These are phyloP conservation scores for Fusarium brevicatenulatum DNA, from an alignment of 2,329 filamentous ascomycete genomes.

Conservation along the genomic window DNA sequence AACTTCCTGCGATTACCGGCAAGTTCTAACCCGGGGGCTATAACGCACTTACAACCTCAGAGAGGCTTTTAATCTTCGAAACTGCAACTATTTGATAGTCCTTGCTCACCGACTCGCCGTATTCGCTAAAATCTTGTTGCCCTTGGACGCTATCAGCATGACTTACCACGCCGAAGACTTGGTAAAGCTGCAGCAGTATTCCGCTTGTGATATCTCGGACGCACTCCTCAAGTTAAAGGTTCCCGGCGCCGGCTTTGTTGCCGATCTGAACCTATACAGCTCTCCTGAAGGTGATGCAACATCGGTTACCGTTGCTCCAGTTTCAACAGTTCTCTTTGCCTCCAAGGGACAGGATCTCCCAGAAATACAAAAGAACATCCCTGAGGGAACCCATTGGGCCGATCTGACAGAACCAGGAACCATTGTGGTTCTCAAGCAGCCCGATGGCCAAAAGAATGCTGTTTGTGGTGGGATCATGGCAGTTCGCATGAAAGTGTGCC, in stretches of 20 bases:
- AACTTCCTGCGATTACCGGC: conserved; percentile 30
- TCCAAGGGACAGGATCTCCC: conserved; percentile 59
- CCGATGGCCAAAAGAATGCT: conserved; percentile 72
- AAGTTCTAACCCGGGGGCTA: conserved; percentile 10
- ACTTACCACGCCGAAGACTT: conserved; percentile 37
- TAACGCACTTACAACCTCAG: conserved; percentile 24
- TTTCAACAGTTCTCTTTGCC: conserved; percentile 72
- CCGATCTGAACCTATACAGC: conserved; percentile 60
- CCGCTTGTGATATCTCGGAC: conserved; percentile 73
- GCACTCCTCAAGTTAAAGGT: conserved; percentile 76
- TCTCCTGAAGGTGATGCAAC: conserved; percentile 38
- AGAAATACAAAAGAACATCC: conserved; percentile 59
- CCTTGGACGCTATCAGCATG: conserved; percentile 35
- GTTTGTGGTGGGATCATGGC: conserved; percentile 83
- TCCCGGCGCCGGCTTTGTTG: conserved; percentile 72
- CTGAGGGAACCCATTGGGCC: conserved; percentile 72
- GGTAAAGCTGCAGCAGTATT: conserved; percentile 51
- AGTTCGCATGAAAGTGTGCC: conserved; percentile 70
- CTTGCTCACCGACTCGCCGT: conserved; percentile 32
- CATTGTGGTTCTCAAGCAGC: conserved; percentile 74
- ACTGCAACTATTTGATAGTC: conserved; percentile 10
- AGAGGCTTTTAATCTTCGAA: conserved; percentile 12
- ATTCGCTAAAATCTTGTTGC: conserved; percentile 18
- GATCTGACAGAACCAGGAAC: conserved; percentile 70
- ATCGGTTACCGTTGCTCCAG: conserved; percentile 58